phyloP scores from a whole-genome alignment of 352 stramenopile genomes.

The Blastocystis sp. region DNA sequence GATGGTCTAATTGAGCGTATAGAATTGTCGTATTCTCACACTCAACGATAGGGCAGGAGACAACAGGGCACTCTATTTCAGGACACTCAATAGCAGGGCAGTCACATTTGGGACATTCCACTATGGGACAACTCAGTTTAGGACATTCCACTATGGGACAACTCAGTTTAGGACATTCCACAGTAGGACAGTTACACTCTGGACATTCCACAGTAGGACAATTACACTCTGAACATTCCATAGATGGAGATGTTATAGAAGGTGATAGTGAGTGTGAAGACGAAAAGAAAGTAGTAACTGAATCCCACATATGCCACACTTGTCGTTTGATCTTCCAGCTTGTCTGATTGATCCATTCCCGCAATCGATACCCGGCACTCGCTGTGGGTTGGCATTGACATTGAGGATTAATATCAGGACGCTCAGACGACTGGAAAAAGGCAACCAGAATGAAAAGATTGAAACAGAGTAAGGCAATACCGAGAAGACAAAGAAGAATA shows the following conservation, averaged over 20 bases:
- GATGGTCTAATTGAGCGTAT: not conserved
- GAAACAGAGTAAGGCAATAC: not conserved
- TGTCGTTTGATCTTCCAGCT: not conserved
- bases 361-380: not conserved
- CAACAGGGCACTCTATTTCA: not conserved
- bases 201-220: not conserved
- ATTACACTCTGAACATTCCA: not conserved
- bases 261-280: too few relatives aligned
- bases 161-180: not conserved
- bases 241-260: too few relatives aligned
- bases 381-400: constrained; percentile 21
- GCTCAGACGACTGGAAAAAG: not conserved
- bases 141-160: not conserved
- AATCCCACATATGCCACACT: not conserved
- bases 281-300: too few relatives aligned
- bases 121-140: not conserved
- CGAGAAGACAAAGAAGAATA: not conserved
- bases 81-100: not conserved
- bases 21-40: not conserved
- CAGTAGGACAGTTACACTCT: not conserved
- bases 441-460: constrained; percentile 29
- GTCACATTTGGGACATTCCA: not conserved
- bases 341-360: constrained; percentile 33
- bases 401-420: not conserved
- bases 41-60: not conserved